Percentiles rank a stretch among this genome's conserved stretches.
phyloP scores from a whole-genome alignment of 352 stramenopile species.

The Pythium guiyangense region DNA sequence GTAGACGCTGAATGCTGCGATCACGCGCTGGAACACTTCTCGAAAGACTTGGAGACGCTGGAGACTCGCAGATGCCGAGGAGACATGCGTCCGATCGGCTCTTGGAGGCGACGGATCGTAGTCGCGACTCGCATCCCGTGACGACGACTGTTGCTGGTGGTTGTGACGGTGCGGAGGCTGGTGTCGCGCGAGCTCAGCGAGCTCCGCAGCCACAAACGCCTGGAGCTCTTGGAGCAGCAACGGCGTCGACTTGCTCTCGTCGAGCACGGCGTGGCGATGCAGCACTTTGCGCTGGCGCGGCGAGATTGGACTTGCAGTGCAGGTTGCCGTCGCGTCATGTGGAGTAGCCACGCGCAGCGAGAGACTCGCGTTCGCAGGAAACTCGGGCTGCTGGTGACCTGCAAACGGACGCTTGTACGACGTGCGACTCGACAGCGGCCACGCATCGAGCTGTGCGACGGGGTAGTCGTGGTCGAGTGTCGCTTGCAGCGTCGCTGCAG shows the following conservation, averaged over 20 bases:
- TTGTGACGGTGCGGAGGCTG: not conserved
- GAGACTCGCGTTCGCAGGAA: not conserved
- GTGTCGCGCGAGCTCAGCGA: constrained; percentile 12
- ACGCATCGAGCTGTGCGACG: constrained; percentile 31
- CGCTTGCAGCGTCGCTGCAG: not conserved
- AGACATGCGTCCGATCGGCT: too few relatives aligned
- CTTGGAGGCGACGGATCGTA: not conserved
- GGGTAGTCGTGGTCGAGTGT: constrained; percentile 17
- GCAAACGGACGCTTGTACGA: constrained; percentile 9
- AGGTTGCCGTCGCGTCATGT: not conserved
- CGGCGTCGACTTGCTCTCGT: constrained; percentile 31
- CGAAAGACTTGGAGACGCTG: constrained; percentile 53
- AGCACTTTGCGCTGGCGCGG: constrained; percentile 18
- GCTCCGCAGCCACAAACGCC: constrained; percentile 24
- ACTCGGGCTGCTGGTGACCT: not conserved
- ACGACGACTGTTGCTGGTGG: not conserved
- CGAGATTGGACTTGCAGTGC: constrained; percentile 3
- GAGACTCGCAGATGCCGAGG: constrained; percentile 10
- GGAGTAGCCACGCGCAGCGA: not conserved
- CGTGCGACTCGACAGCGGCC: constrained; percentile 23
- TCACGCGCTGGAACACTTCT: constrained; percentile 41
- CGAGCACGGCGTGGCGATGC: constrained; percentile 19
- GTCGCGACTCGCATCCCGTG: not conserved
- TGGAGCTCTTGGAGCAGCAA: constrained; percentile 43
- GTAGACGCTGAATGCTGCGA: constrained; percentile 62